Conservation (phyloP, 2,329 filamentous ascomycete genomes). For the Camptophora hylomeconis region DNA sequence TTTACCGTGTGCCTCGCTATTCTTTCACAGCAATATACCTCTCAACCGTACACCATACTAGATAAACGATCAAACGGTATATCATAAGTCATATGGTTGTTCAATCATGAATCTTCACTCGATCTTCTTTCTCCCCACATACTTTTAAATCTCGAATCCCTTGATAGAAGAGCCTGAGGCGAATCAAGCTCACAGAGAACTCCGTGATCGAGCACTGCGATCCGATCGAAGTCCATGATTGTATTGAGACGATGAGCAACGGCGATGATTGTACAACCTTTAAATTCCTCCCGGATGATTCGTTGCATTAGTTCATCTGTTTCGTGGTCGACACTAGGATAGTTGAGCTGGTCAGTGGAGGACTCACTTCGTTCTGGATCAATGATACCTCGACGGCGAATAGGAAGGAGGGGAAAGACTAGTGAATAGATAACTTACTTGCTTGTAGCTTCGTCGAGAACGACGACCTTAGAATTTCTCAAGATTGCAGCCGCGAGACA, state of each 20-base stretch:
- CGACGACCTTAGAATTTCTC: slow-evolving; percentile 28
- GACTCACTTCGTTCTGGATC: no score
- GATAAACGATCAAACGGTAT: no score
- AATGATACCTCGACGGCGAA: no score
- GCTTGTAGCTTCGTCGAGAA: slow-evolving; percentile 30
- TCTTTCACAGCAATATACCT: no score
- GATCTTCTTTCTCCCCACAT: no score
- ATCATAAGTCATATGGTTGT: no score
- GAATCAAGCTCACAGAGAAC: slow-evolving; percentile 6
- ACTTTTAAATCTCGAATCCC: slow-evolving; percentile 6
- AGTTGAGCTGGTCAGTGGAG: slow-evolving; percentile 61
- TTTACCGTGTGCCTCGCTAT: no score
- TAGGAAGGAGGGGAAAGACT: no score
- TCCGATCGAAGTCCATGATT: slow-evolving; percentile 47
- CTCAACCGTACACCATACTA: no score
- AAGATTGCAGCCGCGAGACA: slow-evolving; percentile 48
- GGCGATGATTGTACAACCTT: slow-evolving; percentile 43
- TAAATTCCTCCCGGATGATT: slow-evolving; percentile 41
- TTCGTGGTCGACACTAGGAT: slow-evolving; percentile 41
- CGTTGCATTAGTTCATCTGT: slow-evolving; percentile 46
- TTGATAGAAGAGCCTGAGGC: slow-evolving; percentile 20
- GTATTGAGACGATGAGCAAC: slow-evolving; percentile 46
- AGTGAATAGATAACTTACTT: no score
- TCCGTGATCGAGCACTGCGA: slow-evolving; percentile 40
- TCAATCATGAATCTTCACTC: no score